A percentile compares a stretch with the other conserved stretches of the same genome.
Conservation (phyloP, 805 yeast genomes). For the Tetrapisispora phaffii region DNA sequence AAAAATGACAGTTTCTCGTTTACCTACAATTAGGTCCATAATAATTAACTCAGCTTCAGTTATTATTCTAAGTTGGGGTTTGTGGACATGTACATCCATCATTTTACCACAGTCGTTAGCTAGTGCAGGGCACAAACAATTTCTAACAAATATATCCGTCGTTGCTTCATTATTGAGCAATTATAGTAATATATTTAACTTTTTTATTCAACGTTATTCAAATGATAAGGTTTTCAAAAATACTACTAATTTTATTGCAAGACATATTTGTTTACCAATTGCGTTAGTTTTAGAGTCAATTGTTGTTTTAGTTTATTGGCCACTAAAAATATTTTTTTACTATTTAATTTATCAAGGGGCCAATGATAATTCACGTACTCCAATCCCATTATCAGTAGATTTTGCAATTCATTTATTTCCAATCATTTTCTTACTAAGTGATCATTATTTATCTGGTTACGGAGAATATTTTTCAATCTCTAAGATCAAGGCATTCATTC, state of each 20-base stretch:
- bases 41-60: constrained; percentile 15
- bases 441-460: constrained; percentile 40
- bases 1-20: not conserved
- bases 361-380: constrained; percentile 15
- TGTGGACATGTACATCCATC: constrained; percentile 19
- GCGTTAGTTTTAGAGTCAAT: constrained; percentile 50
- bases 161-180: constrained; percentile 37
- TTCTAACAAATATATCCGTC: constrained; percentile 59
- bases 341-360: constrained; percentile 36
- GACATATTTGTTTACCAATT: constrained; percentile 35
- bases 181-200: constrained; percentile 32
- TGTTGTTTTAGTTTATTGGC: constrained; percentile 63
- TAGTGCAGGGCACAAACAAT: constrained; percentile 61
- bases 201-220: constrained; percentile 13
- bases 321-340: constrained; percentile 43
- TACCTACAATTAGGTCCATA: constrained; percentile 10
- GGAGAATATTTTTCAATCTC: constrained; percentile 34
- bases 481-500: constrained; percentile 32
- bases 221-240: not conserved
- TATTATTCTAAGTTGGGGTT: constrained; percentile 21
- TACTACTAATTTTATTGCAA: constrained; percentile 23
- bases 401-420: constrained; percentile 54
- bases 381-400: constrained; percentile 44
- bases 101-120: constrained; percentile 41
- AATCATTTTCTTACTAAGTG: constrained; percentile 39